Percentiles rank a stretch among this genome's conserved stretches.
These are phyloP conservation scores for Boehmeria nivea DNA, from an alignment of 306 rosid species.

Conservation along the genomic window DNA sequence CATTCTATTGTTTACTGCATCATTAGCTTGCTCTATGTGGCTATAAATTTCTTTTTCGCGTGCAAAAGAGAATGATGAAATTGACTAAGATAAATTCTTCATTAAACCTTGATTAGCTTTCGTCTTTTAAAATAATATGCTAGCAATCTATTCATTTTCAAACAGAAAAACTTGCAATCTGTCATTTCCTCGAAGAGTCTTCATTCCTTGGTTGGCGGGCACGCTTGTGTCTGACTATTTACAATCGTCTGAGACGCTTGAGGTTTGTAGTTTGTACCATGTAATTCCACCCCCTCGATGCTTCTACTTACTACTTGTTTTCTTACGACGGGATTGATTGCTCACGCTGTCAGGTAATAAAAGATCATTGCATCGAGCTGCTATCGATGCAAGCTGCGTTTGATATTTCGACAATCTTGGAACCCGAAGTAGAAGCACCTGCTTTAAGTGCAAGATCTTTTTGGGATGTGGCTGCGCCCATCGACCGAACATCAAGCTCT, in stretches of 20 bases:
- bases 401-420: conserved; percentile 49
- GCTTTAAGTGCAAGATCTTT: conserved; percentile 44
- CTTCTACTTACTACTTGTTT: not conserved
- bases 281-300: not conserved
- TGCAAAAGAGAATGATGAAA: no score
- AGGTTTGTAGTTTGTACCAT: conserved; percentile 47
- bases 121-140: no score
- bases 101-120: no score
- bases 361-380: conserved; percentile 44
- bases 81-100: no score
- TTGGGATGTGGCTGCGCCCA: conserved; percentile 61
- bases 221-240: conserved; percentile 71
- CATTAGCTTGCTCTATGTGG: no score
- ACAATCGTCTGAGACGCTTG: conserved; percentile 75
- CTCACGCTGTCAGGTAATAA: conserved; percentile 45
- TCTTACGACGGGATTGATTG: no score
- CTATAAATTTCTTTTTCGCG: no score
- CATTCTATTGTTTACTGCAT: no score
- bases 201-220: conserved; percentile 82
- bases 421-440: conserved; percentile 57
- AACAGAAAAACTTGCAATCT: conserved; percentile 65
- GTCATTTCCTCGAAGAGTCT: conserved; percentile 84
- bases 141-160: not conserved
- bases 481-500: conserved; percentile 23
- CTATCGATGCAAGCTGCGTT: conserved; percentile 46